These are phyloP conservation scores for Albatrellus ellisii DNA, from an alignment of 768 basidiomycete genomes.

Conservation along the genomic window DNA sequence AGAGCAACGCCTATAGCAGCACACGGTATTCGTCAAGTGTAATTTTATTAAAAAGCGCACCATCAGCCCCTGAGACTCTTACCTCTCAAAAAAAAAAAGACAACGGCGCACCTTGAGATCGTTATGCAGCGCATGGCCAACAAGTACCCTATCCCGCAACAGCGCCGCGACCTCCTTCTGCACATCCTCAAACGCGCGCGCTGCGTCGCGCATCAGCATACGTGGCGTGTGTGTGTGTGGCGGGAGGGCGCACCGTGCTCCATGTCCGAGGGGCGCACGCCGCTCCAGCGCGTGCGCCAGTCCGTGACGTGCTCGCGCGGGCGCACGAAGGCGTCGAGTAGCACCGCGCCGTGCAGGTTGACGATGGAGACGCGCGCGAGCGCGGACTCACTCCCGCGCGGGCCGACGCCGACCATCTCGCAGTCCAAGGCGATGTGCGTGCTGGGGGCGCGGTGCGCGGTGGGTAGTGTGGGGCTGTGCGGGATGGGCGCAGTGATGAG, in stretches of 20 bases:
- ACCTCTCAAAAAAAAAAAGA: too few relatives aligned
- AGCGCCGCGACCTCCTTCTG: conserved; percentile 69
- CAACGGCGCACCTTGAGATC: conserved; percentile 59
- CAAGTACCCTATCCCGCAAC: conserved; percentile 62
- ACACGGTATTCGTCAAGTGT: conserved; percentile 1
- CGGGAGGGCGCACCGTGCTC: conserved; percentile 30
- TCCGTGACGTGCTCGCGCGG: conserved; percentile 86
- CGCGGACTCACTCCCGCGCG: conserved; percentile 68
- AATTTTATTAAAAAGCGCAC: conserved; percentile 5
- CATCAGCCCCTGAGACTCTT: too few relatives aligned
- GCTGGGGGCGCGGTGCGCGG: conserved; percentile 27
- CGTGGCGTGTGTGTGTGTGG: not conserved
- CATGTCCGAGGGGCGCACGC: conserved; percentile 68
- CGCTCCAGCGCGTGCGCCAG: conserved; percentile 84
- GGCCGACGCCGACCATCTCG: conserved; percentile 95
- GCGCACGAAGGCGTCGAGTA: conserved; percentile 76
- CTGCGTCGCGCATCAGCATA: conserved; percentile 23
- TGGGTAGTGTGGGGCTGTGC: conserved; percentile 4
- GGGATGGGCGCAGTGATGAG: conserved; percentile 20
- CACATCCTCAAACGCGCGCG: conserved; percentile 65
- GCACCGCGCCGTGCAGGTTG: conserved; percentile 71
- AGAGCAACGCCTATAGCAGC: conserved; percentile 42
- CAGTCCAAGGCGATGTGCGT: conserved; percentile 84
- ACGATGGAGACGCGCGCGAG: conserved; percentile 85
- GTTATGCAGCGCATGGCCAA: conserved; percentile 88